These are phyloP conservation scores for Yamadazyma takamatsuzukensis DNA, from an alignment of 805 yeast species.

Conservation along the genomic window DNA sequence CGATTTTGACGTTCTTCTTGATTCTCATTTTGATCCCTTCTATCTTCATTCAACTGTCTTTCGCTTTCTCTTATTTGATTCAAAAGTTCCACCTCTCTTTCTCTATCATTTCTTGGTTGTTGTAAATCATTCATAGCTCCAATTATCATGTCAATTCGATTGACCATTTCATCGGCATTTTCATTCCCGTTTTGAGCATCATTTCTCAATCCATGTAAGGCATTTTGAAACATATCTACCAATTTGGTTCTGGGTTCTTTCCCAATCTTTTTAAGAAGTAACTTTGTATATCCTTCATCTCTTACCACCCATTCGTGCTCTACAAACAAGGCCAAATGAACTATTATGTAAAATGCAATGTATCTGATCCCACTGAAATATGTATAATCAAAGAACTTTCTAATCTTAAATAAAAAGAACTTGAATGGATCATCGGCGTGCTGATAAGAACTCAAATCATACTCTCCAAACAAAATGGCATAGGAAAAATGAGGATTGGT, in stretches of 20 bases:
- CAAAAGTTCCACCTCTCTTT: too few species aligned
- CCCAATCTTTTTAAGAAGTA: constrained; percentile 59
- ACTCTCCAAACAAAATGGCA: constrained; percentile 40
- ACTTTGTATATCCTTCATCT: constrained; percentile 64
- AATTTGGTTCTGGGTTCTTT: constrained; percentile 43
- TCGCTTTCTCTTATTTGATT: too few species aligned
- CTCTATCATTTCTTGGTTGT: constrained; percentile 9
- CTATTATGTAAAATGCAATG: constrained; percentile 36
- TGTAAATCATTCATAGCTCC: constrained; percentile 25
- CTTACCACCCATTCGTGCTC: constrained; percentile 69
- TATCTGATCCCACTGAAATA: constrained; percentile 37
- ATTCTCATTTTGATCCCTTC: constrained; percentile 1
- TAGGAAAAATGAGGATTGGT: constrained; percentile 21
- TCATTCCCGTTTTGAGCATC: constrained; percentile 18
- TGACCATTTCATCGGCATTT: constrained; percentile 21
- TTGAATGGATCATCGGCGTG: constrained; percentile 8
- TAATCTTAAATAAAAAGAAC: constrained; percentile 15
- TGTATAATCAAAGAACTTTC: constrained; percentile 26
- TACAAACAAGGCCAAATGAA: constrained; percentile 47
- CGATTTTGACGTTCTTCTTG: background rate
- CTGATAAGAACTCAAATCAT: constrained; percentile 6
- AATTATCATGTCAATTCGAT: constrained; percentile 22
- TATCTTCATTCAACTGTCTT: too few species aligned
- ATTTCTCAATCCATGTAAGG: constrained; percentile 21
- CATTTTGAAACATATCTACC: constrained; percentile 33